Base-by-base conservation (phyloP, 2,329 filamentous ascomycete genomes). In the Sporothrix luriei region DNA sequence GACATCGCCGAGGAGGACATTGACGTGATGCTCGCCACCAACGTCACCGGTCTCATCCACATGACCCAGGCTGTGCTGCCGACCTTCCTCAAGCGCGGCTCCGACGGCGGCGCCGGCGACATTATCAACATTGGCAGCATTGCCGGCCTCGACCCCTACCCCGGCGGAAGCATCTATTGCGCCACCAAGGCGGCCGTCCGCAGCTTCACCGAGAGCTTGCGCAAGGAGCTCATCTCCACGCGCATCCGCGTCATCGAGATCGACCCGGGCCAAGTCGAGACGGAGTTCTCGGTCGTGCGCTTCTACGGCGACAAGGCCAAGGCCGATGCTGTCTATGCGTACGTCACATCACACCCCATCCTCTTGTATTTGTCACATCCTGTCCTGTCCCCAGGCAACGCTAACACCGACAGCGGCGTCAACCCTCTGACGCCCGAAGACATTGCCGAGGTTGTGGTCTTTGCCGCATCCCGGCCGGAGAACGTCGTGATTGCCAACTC, bases 101-200 rank as follows among this genome's bases (percentile, higher is more conserved):
- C 81, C 77, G 85, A 94, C 69, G 90, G 91, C 71, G 94, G 93
- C 70, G 83, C 86, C 55, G 94, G 94, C 75, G 95, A 98, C 78
- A 94, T 99, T 78, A 97, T 99, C 82, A 98, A 97, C 77, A 82
- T 97, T 76, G 94, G 94, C 72, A 93, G 90, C 74, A 94, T 97
- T 77, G 94, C 94, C n/a, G 94, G 93, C 40, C 87, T 93, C 57
- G 93, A 97, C 75, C 86, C 92, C 13, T 97, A 97, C 79, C 84
- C 88, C 0, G 92, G 93, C 65, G 94, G 94, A 38, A 89, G 89
- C 78, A 96, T 97, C 77, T 97, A 97, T 85, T 97, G 94, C 79
- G 92, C 93, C 0, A 94, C 91, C 71, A 97, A 97, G 81, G 92
- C 93, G 24, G 94, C 94, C 1, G 90, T 97, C 69, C 87, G 91